phyloP scores from a whole-genome alignment of 1,284 basidiomycete species.

The Thelephora terrestris region DNA sequence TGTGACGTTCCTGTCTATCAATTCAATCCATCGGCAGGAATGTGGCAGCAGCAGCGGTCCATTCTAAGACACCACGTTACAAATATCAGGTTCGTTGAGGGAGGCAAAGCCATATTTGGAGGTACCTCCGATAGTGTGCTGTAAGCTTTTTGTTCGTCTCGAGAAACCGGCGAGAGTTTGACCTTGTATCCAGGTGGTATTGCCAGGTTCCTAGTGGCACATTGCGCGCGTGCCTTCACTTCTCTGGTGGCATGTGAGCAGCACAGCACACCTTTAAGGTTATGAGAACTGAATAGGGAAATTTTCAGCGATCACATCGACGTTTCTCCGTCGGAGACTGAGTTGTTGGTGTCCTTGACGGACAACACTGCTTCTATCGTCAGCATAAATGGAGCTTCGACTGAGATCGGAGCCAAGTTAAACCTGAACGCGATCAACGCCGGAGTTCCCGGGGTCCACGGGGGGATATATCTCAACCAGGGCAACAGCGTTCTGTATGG shows the following conservation, averaged over 20 bases:
- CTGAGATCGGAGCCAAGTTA: too few species aligned
- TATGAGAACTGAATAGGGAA: too few species aligned
- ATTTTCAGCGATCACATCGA: slow-evolving; percentile 2
- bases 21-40: slow-evolving; percentile 25
- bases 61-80: slow-evolving; percentile 53
- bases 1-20: not conserved
- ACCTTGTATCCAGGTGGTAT: slow-evolving; percentile 37
- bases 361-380: too few species aligned
- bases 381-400: too few species aligned
- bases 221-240: slow-evolving; percentile 42
- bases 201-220: slow-evolving; percentile 55
- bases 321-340: not conserved
- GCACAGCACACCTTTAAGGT: not conserved
- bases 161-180: slow-evolving; percentile 9
- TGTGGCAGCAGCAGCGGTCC: slow-evolving; percentile 48
- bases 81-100: slow-evolving; percentile 47
- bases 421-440: too few species aligned
- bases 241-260: slow-evolving; percentile 46
- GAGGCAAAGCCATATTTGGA: slow-evolving; percentile 51
- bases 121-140: slow-evolving; percentile 58
- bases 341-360: too few species aligned
- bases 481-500: too few species aligned
- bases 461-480: too few species aligned
- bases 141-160: slow-evolving; percentile 26
- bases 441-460: too few species aligned